Base-by-base conservation (phyloP, 148 eudicot species). In the Spergularia marina region DNA sequence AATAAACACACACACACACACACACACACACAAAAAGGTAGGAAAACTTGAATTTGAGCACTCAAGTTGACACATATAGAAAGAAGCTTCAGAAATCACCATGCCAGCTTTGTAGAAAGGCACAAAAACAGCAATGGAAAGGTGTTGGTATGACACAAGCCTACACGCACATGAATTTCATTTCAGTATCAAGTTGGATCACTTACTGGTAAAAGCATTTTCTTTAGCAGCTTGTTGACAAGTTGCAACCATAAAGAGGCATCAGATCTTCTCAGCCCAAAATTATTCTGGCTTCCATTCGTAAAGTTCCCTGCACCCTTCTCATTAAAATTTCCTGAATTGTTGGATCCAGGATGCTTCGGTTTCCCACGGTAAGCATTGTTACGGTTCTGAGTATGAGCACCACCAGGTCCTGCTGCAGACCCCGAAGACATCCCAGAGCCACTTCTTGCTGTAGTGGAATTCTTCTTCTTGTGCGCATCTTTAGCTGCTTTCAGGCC, bases 401-500 rank as follows among this genome's bases (percentile, higher is more conserved):
- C 83, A 71, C 87, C 87, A 64, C 83, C 87, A 80, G 82, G 82
- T 72, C 89, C 86, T n/a, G 84, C 79, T 53, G 86, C 79, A 80
- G 88, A 71, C 36, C 97, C 96, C 72, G 82, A 81, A 81, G 74
- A 41, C 74, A 73, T 18, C 70, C 76, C 74, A 54, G 90, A 44
- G 65, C 90, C 86, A 70, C 87, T 82, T 78, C 82, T 83, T 56
- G 76, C 80, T 40, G 80, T 70, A 78, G 71, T 79, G 30, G 80
- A 71, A 53, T 82, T 89, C 84, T 92, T 92, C 80, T 82, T 92
- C 82, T 83, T 90, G 77, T 81, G 71, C 21, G 85, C 90, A 79
- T 95, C 97, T 87, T 95, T 92, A 13, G 90, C 97, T 70, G 97
- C 92, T 84, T 86, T 90, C 44, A 90, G 65, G 25, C 97, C 96